Base-by-base conservation (phyloP, 2,329 filamentous ascomycete species). In the Penicillium hesseltinei region DNA sequence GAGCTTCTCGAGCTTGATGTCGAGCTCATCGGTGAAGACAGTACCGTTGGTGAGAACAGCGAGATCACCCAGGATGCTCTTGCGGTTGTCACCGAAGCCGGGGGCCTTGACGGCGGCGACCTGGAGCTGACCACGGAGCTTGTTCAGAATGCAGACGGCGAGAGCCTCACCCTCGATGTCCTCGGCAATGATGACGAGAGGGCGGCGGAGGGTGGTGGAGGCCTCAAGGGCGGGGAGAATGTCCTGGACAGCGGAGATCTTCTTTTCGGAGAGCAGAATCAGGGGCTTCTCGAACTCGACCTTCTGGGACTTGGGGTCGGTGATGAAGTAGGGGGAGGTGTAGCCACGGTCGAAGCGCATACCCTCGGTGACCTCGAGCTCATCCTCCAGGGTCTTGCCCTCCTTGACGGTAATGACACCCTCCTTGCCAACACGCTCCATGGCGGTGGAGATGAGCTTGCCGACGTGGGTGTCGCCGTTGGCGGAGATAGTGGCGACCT, bases 341-440 rank as follows among this genome's bases (percentile, higher is more conserved):
- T 89, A 99, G 63, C 94, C 94, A 74, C 94, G 93, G 86, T 99
- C 94, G 82, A 99, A 99, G 79, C 94, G 92, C 94, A 99, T 99
- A 77, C 94, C 94, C 88, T 99, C 94, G 59, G 94, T 99, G 62
- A 99, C 88, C 82, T 99, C 94, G 56, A 99, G 89, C 86, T 99
- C 94, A 70, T 99, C 94, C 71, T 90, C 87, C 74, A 96, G 88
- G 60, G 94, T 97, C 89, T 97, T 99, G 76, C 94, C 94, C 85
- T 99, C 94, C 89, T 99, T 99, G 74, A 97, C 93, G 58, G 94
- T 99, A 78, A 99, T 99, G 73, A 99, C 94, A 84, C 94, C 94
- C 83, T 99, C 94, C 86, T 99, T 99, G 80, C 94, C 94, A 64
- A 99, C 94, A 86, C 96, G 96, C 86, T 99, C 94, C 94, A 99